phyloP scores from a whole-genome alignment of 2,329 filamentous ascomycete species.

The Dactylellina leptospora region DNA sequence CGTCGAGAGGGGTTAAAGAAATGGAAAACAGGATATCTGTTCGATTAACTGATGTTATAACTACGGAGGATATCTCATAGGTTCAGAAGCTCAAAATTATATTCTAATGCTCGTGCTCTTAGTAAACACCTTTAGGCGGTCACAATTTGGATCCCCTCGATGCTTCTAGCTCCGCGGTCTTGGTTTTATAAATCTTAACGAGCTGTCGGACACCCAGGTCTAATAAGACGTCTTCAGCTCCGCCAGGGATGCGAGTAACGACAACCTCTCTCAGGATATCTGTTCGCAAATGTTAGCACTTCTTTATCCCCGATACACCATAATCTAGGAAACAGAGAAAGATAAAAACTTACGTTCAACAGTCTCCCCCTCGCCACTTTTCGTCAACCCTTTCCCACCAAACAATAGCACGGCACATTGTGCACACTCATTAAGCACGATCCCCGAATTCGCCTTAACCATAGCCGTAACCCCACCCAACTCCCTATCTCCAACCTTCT shows the following conservation, averaged over 20 bases:
- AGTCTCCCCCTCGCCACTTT: conserved; percentile 74
- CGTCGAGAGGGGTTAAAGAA: too few relatives aligned
- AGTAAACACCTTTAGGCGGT: too few relatives aligned
- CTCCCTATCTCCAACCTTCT: conserved; percentile 69
- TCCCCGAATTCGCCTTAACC: conserved; percentile 76
- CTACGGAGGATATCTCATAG: too few relatives aligned
- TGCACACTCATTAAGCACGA: conserved; percentile 76
- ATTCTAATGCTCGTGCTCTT: too few relatives aligned
- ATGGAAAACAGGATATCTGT: too few relatives aligned
- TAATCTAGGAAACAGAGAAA: conserved; percentile 7
- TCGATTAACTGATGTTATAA: too few relatives aligned
- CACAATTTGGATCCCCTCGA: conserved; percentile 40
- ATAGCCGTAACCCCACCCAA: conserved; percentile 77
- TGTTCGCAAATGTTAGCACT: conserved; percentile 56
- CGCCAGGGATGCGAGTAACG: conserved; percentile 71
- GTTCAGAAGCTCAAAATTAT: too few relatives aligned
- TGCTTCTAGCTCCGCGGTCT: conserved; percentile 66
- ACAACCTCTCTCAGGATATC: conserved; percentile 72
- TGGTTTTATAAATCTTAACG: conserved; percentile 73
- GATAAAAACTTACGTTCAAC: conserved; percentile 69
- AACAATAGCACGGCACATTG: conserved; percentile 75
- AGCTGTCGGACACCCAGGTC: conserved; percentile 75
- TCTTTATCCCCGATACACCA: conserved; percentile 57
- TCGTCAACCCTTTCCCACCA: conserved; percentile 77
- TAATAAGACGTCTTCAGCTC: conserved; percentile 76